A percentile compares a stretch with the other conserved stretches of the same genome.
These are phyloP conservation scores for Trichoderma asperellum DNA, from an alignment of 2,329 filamentous ascomycete genomes.

Conservation along the genomic window DNA sequence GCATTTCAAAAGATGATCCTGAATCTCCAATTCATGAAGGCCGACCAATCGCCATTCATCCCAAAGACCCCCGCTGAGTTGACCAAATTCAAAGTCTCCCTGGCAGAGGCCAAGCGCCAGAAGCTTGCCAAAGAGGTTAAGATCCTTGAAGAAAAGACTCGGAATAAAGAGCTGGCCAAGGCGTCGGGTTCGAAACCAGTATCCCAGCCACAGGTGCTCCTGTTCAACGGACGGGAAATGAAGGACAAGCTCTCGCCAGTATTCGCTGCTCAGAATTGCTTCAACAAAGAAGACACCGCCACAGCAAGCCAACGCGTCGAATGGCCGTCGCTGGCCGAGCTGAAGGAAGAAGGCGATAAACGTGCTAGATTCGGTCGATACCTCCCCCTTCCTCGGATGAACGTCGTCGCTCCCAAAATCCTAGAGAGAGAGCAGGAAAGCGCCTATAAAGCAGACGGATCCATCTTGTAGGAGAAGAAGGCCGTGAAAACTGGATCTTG, in stretches of 20 bases:
- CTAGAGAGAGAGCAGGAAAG: conserved; percentile 23
- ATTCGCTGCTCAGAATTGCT: conserved; percentile 42
- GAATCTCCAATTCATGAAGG: conserved; percentile 44
- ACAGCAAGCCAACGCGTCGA: conserved; percentile 32
- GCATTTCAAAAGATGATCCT: conserved; percentile 43
- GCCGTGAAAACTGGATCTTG: conserved; percentile 33
- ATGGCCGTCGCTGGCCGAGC: conserved; percentile 44
- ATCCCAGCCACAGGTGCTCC: conserved; percentile 27
- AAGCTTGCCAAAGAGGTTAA: conserved; percentile 36
- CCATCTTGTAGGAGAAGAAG: conserved; percentile 37
- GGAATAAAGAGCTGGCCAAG: conserved; percentile 30
- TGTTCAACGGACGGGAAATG: conserved; percentile 39
- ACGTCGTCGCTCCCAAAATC: conserved; percentile 30
- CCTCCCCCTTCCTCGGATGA: conserved; percentile 41
- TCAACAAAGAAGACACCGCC: conserved; percentile 35
- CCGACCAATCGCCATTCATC: conserved; percentile 44
- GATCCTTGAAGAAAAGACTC: conserved; percentile 32
- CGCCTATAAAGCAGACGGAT: conserved; percentile 33
- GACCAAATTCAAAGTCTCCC: conserved; percentile 39
- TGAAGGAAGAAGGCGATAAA: conserved; percentile 44
- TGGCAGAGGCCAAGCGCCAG: conserved; percentile 37
- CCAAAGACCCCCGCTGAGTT: conserved; percentile 44
- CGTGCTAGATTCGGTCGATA: conserved; percentile 37
- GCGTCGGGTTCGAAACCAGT: conserved; percentile 5
- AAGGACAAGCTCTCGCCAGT: conserved; percentile 41